A percentile compares a stretch with the other conserved stretches of the same genome.
These are phyloP conservation scores for Penicillium capsulatum DNA, from an alignment of 2,329 filamentous ascomycete species.

Conservation along the genomic window DNA sequence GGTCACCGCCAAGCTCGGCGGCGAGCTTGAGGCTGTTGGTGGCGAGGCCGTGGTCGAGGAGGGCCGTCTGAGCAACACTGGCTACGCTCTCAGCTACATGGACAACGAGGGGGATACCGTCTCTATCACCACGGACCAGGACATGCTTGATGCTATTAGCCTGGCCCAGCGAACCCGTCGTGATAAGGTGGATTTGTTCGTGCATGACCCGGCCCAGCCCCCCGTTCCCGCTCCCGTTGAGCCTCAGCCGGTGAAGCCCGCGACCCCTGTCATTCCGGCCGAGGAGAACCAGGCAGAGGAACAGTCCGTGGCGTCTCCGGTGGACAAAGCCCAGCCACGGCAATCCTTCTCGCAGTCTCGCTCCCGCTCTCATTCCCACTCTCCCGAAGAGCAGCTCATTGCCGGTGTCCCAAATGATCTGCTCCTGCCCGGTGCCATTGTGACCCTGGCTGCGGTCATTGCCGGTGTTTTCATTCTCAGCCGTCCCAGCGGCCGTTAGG, in stretches of 20 bases:
- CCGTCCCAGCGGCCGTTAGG: constrained; percentile 53
- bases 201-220: constrained; percentile 89
- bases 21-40: constrained; percentile 77
- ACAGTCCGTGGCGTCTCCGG: constrained; percentile 42
- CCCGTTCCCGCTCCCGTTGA: constrained; percentile 64
- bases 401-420: constrained; percentile 91
- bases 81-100: constrained; percentile 90
- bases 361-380: constrained; percentile 43
- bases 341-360: constrained; percentile 36
- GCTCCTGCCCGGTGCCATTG: constrained; percentile 86
- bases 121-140: constrained; percentile 92
- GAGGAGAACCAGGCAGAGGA: constrained; percentile 47
- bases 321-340: constrained; percentile 41
- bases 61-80: constrained; percentile 68
- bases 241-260: constrained; percentile 52
- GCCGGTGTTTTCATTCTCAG: constrained; percentile 87
- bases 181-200: constrained; percentile 96
- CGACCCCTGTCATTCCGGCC: constrained; percentile 49
- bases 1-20: constrained; percentile 79
- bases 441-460: constrained; percentile 91
- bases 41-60: constrained; percentile 74
- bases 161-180: constrained; percentile 71
- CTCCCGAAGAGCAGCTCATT: constrained; percentile 71
- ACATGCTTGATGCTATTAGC: constrained; percentile 82
- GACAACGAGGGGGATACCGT: constrained; percentile 97